Conservation (phyloP, 2,329 filamentous ascomycete genomes). For the Raffaelea deltoideospora region DNA sequence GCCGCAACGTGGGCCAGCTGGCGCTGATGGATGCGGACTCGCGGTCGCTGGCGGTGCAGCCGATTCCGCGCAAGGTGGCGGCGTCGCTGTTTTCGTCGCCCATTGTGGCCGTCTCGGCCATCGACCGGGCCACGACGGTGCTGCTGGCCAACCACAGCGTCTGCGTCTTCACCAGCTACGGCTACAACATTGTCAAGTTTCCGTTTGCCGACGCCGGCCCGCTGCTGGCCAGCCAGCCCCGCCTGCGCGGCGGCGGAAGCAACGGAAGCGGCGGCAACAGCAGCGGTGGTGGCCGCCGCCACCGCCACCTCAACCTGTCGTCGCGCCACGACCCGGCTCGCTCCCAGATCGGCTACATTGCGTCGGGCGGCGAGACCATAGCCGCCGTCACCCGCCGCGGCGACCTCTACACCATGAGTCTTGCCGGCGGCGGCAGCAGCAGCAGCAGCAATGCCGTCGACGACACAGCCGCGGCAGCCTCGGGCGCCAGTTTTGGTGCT, state of each 20-base stretch:
- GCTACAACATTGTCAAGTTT: constrained; percentile 82
- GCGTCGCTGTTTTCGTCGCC: constrained; percentile 61
- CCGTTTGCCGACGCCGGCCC: constrained; percentile 50
- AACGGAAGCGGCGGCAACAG: not conserved
- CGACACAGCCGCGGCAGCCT: too few species aligned
- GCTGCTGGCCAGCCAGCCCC: too few species aligned
- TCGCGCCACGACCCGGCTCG: constrained; percentile 44
- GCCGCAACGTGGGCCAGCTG: constrained; percentile 86
- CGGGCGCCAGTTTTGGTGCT: constrained; percentile 9
- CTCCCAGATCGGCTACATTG: constrained; percentile 60
- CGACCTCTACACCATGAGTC: constrained; percentile 73
- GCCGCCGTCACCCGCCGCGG: constrained; percentile 73
- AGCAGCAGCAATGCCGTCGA: not conserved
- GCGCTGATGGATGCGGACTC: constrained; percentile 92
- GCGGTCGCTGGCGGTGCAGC: constrained; percentile 72
- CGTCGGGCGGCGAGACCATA: constrained; percentile 79
- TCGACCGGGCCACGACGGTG: constrained; percentile 77
- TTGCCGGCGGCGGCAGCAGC: constrained; percentile 41
- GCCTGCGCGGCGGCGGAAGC: too few species aligned
- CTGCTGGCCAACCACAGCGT: constrained; percentile 78
- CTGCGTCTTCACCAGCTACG: constrained; percentile 89
- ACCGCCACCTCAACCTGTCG: constrained; percentile 47
- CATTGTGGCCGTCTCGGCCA: constrained; percentile 71
- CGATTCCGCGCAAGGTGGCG: constrained; percentile 70
- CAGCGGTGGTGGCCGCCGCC: constrained; percentile 22